These are phyloP conservation scores for Aspergillus conjunctus DNA, from an alignment of 495 filamentous ascomycete species.

Conservation along the genomic window DNA sequence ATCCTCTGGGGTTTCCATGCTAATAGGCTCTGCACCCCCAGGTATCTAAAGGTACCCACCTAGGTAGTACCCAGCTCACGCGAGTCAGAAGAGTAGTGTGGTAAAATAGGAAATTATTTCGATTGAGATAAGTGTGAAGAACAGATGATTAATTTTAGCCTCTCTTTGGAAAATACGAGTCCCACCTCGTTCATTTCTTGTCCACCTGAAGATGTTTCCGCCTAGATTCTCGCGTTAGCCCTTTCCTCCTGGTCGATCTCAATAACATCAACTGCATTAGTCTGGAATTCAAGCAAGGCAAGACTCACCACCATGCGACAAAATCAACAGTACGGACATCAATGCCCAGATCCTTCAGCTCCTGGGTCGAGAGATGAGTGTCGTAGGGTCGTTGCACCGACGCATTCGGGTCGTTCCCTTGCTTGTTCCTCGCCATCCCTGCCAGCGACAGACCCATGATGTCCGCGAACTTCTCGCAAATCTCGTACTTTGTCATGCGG, in stretches of 20 bases:
- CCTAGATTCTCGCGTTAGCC: constrained; percentile 35
- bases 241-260: constrained; percentile 18
- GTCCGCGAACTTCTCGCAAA: constrained; percentile 76
- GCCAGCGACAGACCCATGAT: constrained; percentile 77
- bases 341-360: constrained; percentile 73
- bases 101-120: not conserved
- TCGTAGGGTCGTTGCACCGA: constrained; percentile 83
- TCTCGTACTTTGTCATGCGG: constrained; percentile 87
- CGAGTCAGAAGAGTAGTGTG: not conserved
- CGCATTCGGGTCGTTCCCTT: constrained; percentile 75
- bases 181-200: constrained; percentile 31
- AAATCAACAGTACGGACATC: constrained; percentile 77
- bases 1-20: not conserved
- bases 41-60: too few species aligned
- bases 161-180: not conserved
- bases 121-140: not conserved
- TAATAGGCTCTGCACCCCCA: too few species aligned
- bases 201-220: constrained; percentile 43
- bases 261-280: not conserved
- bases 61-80: too few species aligned
- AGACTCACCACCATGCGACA: constrained; percentile 77
- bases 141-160: not conserved
- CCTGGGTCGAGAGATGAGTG: constrained; percentile 80
- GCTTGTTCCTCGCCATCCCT: constrained; percentile 68
- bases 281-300: not conserved